Evolutionary conservation across 352 stramenopile species (phyloP), one percentile per base, ranked within the genome.

Genomic region (Globisporangium mamillatum): DNA sequence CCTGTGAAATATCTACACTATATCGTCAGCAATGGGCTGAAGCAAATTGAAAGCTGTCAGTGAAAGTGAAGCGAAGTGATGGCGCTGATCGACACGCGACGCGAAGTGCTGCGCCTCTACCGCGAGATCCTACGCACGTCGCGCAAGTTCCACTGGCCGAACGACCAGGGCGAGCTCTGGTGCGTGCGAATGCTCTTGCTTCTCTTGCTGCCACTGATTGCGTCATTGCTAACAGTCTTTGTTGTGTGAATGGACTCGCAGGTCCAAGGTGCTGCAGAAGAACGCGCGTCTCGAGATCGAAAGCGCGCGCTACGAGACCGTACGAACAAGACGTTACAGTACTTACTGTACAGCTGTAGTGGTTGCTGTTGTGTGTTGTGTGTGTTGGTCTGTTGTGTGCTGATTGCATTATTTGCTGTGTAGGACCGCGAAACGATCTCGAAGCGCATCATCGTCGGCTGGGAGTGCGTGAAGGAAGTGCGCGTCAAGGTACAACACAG

Each of bases 281-380:
- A 93, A 92, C 53, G 85, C 81, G 46, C 87, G 87, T 55, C 83
- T 86, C 77, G 87, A 95, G 71, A 91, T 95, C 54, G 87, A 95
- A 73, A 70, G 88, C 68, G 82, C 88, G 67, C 85, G 87, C 66
- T 77, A 91, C 72, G 80, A 92, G 64, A 86, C 75, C 71, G 84
- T 92, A 72, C 12, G 66, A 18, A 29, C 12, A n/a, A 7, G 14
- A n/a, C 14, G 14, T 14, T 16, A 18, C 12, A 46, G 38, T 16
- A 20, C 12, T 46, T 32, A 6, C 3, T 32, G 12, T 12, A 10
- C 32, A 36, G 3, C 32, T 36, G 32, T 36, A 18, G 3, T 18
- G 38, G 38, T 12, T 46, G 12, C 12, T 46, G 38, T 44, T 44
- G 34, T 10, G 32, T 38, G 8, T 9, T 44, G 38, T 46, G 4